Percentiles rank a stretch among this genome's conserved stretches.
phyloP scores from a whole-genome alignment of 129 eudicot species.

The Cynara cardunculus region DNA sequence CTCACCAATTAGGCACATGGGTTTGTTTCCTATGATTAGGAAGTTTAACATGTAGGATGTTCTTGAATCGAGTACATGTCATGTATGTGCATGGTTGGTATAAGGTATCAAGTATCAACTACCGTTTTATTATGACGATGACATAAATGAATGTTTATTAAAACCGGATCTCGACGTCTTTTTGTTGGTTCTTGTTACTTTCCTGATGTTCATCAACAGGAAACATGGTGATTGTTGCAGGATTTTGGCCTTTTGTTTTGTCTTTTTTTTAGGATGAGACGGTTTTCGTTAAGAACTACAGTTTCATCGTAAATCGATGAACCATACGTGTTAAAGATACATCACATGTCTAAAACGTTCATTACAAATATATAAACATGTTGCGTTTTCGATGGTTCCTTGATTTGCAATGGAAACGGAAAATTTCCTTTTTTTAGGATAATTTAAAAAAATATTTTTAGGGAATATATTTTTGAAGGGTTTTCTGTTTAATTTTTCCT shows the following conservation, averaged over 20 bases:
- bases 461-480: not conserved
- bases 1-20: slow-evolving; percentile 35
- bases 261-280: not conserved
- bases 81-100: slow-evolving; percentile 8
- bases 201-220: not conserved
- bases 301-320: too few relatives aligned
- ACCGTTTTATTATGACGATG: slow-evolving; percentile 11
- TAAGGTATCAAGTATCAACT: slow-evolving; percentile 11
- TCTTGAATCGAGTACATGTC: slow-evolving; percentile 16
- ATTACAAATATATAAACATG: too few relatives aligned
- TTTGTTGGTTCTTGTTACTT: slow-evolving; percentile 3
- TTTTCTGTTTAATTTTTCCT: not conserved
- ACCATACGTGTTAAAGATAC: too few relatives aligned
- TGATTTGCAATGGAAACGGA: too few relatives aligned
- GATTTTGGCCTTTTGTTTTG: not conserved
- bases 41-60: slow-evolving; percentile 32
- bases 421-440: too few relatives aligned
- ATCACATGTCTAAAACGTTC: too few relatives aligned
- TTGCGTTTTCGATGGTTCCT: too few relatives aligned
- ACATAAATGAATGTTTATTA: slow-evolving; percentile 2
- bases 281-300: too few relatives aligned
- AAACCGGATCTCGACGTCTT: not conserved
- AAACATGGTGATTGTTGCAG: slow-evolving; percentile 15
- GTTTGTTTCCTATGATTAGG: slow-evolving; percentile 31
- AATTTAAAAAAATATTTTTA: not conserved